A percentile compares a stretch with the other conserved stretches of the same genome.
phyloP scores from a whole-genome alignment of 768 basidiomycete genomes.

The Suillus spraguei region DNA sequence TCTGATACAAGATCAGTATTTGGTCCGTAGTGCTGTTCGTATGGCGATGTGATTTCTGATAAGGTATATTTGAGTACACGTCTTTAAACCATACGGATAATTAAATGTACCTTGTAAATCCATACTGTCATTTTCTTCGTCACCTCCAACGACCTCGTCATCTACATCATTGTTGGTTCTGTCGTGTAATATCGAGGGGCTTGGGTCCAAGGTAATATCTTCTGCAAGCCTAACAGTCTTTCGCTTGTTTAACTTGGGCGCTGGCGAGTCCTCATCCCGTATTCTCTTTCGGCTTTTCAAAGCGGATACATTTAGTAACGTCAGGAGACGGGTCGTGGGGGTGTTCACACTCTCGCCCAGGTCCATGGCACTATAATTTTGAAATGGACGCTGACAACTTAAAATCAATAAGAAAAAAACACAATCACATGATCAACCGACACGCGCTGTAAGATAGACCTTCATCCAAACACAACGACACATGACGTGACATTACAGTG shows the following conservation, averaged over 20 bases:
- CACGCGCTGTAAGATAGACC: no score
- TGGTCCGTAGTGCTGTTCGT: constrained; percentile 77
- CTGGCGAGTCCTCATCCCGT: constrained; percentile 37
- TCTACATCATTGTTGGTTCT: constrained; percentile 16
- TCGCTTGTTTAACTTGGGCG: constrained; percentile 72
- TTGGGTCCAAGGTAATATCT: constrained; percentile 18
- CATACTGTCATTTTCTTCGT: constrained; percentile 33
- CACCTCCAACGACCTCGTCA: constrained; percentile 35
- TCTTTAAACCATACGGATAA: not conserved
- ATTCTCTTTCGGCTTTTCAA: constrained; percentile 68
- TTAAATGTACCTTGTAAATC: constrained; percentile 19
- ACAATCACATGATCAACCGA: not conserved
- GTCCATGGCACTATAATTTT: not conserved
- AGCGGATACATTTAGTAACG: constrained; percentile 88
- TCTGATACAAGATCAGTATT: constrained; percentile 54
- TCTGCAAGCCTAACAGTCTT: constrained; percentile 42
- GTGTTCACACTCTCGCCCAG: constrained; percentile 41
- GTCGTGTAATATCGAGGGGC: constrained; percentile 12
- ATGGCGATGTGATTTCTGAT: constrained; percentile 42
- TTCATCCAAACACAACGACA: no score
- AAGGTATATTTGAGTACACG: constrained; percentile 8
- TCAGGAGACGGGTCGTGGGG: constrained; percentile 79
- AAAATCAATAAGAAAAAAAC: not conserved
- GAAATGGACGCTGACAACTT: not conserved
- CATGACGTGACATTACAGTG: no score